Evolutionary conservation across 1,139 yeast species (phyloP).

Genomic region (Taphrina confusa): DNA sequence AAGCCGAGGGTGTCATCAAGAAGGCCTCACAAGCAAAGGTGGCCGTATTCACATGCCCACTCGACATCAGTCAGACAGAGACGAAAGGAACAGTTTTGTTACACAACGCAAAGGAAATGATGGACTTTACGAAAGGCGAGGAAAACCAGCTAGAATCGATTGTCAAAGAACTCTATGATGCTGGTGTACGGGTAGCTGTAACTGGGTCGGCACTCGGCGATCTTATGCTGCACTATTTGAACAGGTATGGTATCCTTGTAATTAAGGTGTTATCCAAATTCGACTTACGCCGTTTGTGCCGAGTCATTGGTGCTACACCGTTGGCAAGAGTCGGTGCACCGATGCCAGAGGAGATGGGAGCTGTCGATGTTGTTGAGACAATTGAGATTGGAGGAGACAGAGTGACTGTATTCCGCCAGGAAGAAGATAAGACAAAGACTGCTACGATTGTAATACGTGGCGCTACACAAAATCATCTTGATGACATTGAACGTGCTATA

Average conservation of each 20-base stretch:
- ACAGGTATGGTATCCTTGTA: conserved; percentile 80
- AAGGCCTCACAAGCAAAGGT: conserved; percentile 73
- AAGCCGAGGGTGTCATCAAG: conserved; percentile 88
- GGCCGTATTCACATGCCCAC: conserved; percentile 89
- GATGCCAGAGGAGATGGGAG: conserved; percentile 90
- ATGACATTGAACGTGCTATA: conserved; percentile 93
- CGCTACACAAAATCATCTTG: conserved; percentile 92
- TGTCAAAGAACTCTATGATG: conserved; percentile 77
- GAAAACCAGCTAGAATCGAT: conserved; percentile 85
- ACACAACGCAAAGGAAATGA: conserved; percentile 95
- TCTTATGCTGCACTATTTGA: conserved; percentile 85
- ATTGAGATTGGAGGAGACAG: conserved; percentile 96
- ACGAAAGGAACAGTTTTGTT: conserved; percentile 94
- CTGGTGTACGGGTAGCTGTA: conserved; percentile 83
- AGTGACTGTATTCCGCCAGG: conserved; percentile 88
- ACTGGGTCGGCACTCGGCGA: conserved; percentile 96
- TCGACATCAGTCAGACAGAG: conserved; percentile 92
- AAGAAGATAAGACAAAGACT: conserved; percentile 61
- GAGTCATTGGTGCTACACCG: conserved; percentile 98
- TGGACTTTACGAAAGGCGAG: conserved; percentile 93
- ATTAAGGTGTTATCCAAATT: conserved; percentile 90
- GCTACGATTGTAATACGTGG: conserved; percentile 93
- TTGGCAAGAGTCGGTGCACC: conserved; percentile 95
- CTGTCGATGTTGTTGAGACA: conserved; percentile 83
- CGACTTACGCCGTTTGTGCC: conserved; percentile 87